These are phyloP conservation scores for Eremothecium coryli DNA, from an alignment of 1,139 yeast genomes.

Conservation along the genomic window DNA sequence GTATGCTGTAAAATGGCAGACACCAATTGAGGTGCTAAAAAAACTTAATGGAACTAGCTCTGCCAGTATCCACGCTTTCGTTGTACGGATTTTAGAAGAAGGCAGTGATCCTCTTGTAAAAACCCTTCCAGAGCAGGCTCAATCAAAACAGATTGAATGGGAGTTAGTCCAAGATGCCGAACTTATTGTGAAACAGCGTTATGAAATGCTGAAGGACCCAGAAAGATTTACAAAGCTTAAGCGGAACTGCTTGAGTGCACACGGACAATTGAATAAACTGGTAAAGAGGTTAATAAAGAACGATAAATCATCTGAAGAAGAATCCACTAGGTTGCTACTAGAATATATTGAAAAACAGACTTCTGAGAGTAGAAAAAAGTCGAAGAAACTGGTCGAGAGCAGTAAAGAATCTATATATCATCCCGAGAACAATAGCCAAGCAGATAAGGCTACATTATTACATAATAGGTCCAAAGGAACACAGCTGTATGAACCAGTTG, in stretches of 20 bases:
- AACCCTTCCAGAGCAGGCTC: slow-evolving; percentile 16
- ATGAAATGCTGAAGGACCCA: slow-evolving; percentile 16
- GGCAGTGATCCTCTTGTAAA: slow-evolving; percentile 12
- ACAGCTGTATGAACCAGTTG: background rate
- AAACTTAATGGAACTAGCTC: slow-evolving; percentile 30
- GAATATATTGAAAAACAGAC: slow-evolving; percentile 9
- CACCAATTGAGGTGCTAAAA: slow-evolving; percentile 58
- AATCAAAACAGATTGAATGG: slow-evolving; percentile 51
- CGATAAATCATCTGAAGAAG: slow-evolving; percentile 9
- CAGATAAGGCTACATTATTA: background rate
- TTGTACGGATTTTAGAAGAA: slow-evolving; percentile 19
- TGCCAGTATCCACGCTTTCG: slow-evolving; percentile 13
- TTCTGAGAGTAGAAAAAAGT: slow-evolving; percentile 8
- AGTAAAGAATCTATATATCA: background rate
- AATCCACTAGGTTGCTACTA: slow-evolving; percentile 15
- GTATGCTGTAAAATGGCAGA: slow-evolving; percentile 85
- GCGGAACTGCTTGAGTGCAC: slow-evolving; percentile 17
- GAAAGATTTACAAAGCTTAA: slow-evolving; percentile 18
- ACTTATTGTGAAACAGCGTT: slow-evolving; percentile 45
- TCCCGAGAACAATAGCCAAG: background rate
- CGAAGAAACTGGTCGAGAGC: slow-evolving; percentile 11
- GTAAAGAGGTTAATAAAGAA: slow-evolving; percentile 16
- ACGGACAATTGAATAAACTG: slow-evolving; percentile 18
- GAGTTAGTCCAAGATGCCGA: slow-evolving; percentile 65
- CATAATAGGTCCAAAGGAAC: background rate